Base-by-base conservation (phyloP, 2,329 filamentous ascomycete species). In the Cadophora sp. region DNA sequence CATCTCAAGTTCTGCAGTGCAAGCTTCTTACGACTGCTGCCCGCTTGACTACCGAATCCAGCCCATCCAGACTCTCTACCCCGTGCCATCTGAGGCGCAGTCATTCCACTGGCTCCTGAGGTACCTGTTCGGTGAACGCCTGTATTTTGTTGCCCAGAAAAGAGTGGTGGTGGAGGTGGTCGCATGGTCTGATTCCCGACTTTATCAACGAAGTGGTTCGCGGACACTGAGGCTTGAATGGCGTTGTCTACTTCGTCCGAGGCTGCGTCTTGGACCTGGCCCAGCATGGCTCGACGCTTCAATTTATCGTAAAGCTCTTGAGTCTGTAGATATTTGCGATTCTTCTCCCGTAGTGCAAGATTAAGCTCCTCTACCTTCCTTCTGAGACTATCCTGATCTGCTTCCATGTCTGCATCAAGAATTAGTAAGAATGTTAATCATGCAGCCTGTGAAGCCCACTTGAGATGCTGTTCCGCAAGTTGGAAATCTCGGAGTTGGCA, bases 311-410 rank as follows among this genome's bases (percentile, higher is more conserved):
- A 89, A 1, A 89, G 80, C 69, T 89, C 86, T 73, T 93, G 92
- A 2, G 88, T 86, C 69, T 93, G 90, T 5, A 89, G 80, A 3
- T 92, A 84, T 67, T 89, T 91, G 58, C 86, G 89, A 72, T 82
- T 88, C 77, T 95, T 96, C 26, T 94, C 90, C 65, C 86, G 86
- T 73, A 89, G 90, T 4, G 88, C 84, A 26, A 88, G 84, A 4
- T 84, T 81, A 1, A 97, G 81, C 43, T 95, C 91, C 22, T 92
- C 86, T 70, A 94, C 92, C 78, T 92, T 94, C 60, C 86, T 85
- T 62, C 88, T 83, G 12, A 95, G 80, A 9, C 82, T 81, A 26
- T 90, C 86, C 64, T 91, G 87, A 37, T 92, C 88, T 9, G 83
- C 74, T 66, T 87, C 84, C 80, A 92, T 83, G 43, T 81, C 85